A percentile compares a stretch with the other conserved stretches of the same genome.
Conservation (phyloP, 129 eudicot species). For the Smallanthus sonchifolius region DNA sequence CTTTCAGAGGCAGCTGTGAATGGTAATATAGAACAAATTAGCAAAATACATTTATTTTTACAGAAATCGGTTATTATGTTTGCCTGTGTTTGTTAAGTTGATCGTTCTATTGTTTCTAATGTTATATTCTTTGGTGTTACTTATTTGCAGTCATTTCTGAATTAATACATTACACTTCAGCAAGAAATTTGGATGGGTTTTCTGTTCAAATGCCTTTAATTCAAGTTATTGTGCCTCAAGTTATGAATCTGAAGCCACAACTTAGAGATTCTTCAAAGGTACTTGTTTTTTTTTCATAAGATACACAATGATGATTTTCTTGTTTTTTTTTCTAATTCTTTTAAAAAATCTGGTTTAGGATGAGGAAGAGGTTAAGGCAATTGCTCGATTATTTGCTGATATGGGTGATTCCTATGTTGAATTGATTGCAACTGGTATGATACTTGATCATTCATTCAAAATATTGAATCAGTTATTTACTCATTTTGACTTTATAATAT, state of each 20-base stretch:
- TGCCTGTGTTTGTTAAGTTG: slow-evolving; percentile 8
- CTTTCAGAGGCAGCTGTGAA: slow-evolving; percentile 94
- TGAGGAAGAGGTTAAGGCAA: slow-evolving; percentile 97
- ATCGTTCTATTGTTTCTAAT: not conserved
- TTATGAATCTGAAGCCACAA: slow-evolving; percentile 87
- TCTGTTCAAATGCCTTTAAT: slow-evolving; percentile 85
- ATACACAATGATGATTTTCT: not conserved
- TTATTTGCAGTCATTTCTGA: slow-evolving; percentile 84
- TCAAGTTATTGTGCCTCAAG: slow-evolving; percentile 89
- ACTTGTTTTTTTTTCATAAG: slow-evolving; percentile 11
- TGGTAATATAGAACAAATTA: slow-evolving; percentile 39
- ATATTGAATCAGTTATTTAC: not conserved
- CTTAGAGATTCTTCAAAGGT: slow-evolving; percentile 96
- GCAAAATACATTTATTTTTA: not conserved
- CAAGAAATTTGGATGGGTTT: slow-evolving; percentile 58
- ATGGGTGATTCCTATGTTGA: slow-evolving; percentile 98
- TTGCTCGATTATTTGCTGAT: slow-evolving; percentile 97
- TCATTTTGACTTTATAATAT: not conserved
- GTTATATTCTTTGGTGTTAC: slow-evolving; percentile 8
- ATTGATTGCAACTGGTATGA: slow-evolving; percentile 91
- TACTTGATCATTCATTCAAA: slow-evolving; percentile 8
- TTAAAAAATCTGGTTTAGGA: slow-evolving; percentile 42
- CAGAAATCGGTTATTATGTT: not conserved
- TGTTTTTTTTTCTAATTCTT: not conserved
- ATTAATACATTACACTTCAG: slow-evolving; percentile 91